Evolutionary conservation across 2,329 filamentous ascomycete species (phyloP), one percentile per base, ranked within the genome.

Genomic region (Epichloe bromicola): DNA sequence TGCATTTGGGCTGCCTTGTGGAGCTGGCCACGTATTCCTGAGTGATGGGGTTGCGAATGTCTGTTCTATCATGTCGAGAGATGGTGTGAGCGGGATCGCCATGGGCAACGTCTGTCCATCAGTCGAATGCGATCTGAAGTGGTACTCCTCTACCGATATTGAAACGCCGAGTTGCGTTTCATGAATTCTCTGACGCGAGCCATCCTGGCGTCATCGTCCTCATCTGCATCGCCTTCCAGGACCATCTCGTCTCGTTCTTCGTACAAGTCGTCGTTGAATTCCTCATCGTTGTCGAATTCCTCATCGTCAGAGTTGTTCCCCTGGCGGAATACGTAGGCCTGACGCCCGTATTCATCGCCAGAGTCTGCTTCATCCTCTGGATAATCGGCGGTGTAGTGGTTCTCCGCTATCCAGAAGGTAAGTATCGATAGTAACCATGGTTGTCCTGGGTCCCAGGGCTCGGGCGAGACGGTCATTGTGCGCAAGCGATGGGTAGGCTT

Each of bases 381-480:
- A 58, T 90, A 90, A 63, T 90, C 86, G 50, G 85, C 83, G 3
- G 82, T 80, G 61, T 89, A 88, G 65, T 88, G 82, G 59, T 88
- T 84, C 62, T 90, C 86, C 37, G 86, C 83, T 82, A 54, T 15
- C 10, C 20, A 43, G 11, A 38, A 38, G 33, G 54, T 55, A 44
- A 51, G 51, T 51, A 57, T 36, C 2, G 15, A 14, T 14, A 38
- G 5, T 5, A 2, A 38, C 12, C 3, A 5, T 7, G 3, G 8
- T n/a, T 34, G 7, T 20, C 5, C n/a, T 19, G n/a, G 10, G 43
- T 17, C 8, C n/a, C 5, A 14, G 43, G 10, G n/a, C 7, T 8
- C 4, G 17, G 10, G 5, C 11, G n/a, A 15, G 36, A 38, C 36
- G n/a, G 36, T 8, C 36, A n/a, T 38, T n/a, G 36, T n/a, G 36